These are phyloP conservation scores for Prunus davidiana DNA, from an alignment of 306 rosid species.

Conservation along the genomic window DNA sequence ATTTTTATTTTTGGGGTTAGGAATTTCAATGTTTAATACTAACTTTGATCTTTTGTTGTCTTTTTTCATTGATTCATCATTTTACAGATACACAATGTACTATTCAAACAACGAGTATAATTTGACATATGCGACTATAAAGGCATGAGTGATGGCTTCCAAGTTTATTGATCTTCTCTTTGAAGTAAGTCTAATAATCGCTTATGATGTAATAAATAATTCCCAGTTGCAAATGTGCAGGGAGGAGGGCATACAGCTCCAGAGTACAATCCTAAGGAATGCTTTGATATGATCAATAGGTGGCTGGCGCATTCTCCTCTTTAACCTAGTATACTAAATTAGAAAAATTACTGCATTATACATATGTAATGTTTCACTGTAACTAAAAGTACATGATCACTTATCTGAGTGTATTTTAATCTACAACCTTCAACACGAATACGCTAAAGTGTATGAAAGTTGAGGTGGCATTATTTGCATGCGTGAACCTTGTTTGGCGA, in stretches of 20 bases:
- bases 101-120: background rate
- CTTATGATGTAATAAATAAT: background rate
- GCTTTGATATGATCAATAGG: constrained; percentile 22
- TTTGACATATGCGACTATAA: constrained; percentile 42
- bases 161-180: background rate
- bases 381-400: too few relatives aligned
- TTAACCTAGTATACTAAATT: background rate
- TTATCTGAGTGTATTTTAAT: too few relatives aligned
- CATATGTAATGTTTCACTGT: too few relatives aligned
- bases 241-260: constrained; percentile 37
- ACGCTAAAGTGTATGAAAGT: too few relatives aligned
- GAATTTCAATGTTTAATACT: background rate
- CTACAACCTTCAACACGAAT: too few relatives aligned
- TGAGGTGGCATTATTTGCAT: too few relatives aligned
- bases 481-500: too few relatives aligned
- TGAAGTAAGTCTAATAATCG: background rate
- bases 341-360: too few relatives aligned
- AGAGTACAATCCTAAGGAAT: constrained; percentile 28
- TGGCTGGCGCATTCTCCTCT: constrained; percentile 21
- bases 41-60: background rate
- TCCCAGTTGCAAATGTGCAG: background rate
- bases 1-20: too few relatives aligned
- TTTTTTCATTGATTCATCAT: background rate
- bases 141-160: constrained; percentile 22
- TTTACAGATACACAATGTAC: constrained; percentile 24